These are phyloP conservation scores for Phanerochaete sordida DNA, from an alignment of 768 basidiomycete genomes.

Conservation along the genomic window DNA sequence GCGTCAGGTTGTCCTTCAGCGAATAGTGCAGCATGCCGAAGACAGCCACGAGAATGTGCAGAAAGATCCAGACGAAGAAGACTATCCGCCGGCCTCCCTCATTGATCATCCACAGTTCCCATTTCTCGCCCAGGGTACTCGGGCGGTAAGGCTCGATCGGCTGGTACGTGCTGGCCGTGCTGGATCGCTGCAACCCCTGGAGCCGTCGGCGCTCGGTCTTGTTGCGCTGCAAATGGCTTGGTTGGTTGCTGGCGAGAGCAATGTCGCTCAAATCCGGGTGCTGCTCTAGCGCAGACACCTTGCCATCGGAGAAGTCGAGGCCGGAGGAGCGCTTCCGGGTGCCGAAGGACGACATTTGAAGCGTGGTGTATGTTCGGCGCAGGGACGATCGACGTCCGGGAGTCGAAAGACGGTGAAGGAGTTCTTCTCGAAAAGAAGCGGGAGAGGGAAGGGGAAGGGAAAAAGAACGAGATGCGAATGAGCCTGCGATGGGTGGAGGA, in stretches of 20 bases:
- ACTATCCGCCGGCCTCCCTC: constrained; percentile 80
- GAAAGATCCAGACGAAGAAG: constrained; percentile 75
- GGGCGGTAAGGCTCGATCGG: constrained; percentile 33
- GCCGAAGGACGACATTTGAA: constrained; percentile 24
- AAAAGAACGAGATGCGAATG: constrained; percentile 10
- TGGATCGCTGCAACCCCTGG: constrained; percentile 76
- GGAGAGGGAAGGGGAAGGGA: constrained; percentile 21
- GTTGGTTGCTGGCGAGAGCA: constrained; percentile 22
- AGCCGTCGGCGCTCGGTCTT: constrained; percentile 79
- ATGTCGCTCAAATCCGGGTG: constrained; percentile 38
- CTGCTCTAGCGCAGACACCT: constrained; percentile 42
- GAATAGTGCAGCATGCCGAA: constrained; percentile 79
- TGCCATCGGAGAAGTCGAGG: constrained; percentile 66
- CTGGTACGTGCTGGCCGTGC: constrained; percentile 31
- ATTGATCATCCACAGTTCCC: constrained; percentile 89
- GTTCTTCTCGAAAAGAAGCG: constrained; percentile 44
- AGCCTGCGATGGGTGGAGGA: constrained; percentile 7
- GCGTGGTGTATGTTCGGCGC: neutral
- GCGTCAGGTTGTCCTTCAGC: constrained; percentile 72
- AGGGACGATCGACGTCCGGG: constrained; percentile 26
- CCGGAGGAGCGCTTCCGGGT: constrained; percentile 49
- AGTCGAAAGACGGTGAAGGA: constrained; percentile 21
- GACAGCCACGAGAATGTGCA: constrained; percentile 73
- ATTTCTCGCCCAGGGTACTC: constrained; percentile 40
- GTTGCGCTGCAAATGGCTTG: constrained; percentile 71